Base-by-base conservation (phyloP, 2,329 filamentous ascomycete genomes). In the Colletotrichum echinochloae region DNA sequence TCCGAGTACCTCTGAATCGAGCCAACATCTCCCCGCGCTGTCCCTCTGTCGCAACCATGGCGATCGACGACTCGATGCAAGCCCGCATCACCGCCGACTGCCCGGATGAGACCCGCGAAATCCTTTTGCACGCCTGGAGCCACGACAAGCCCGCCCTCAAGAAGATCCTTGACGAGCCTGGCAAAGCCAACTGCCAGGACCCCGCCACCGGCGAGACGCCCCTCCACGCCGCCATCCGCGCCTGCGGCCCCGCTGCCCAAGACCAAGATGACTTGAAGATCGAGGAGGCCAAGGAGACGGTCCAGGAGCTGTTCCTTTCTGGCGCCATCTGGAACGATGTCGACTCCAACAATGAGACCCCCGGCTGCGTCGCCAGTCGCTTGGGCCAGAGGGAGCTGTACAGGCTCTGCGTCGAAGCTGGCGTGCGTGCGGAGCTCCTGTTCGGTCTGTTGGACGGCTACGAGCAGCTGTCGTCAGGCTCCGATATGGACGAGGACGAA, bases 271-370 rank as follows among this genome's bases (percentile, higher is more conserved):
- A 78, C 33, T 75, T 81, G 63, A 78, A 80, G 33, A 79, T 92
- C 39, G 87, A 90, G 56, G 87, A 88, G 48, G 92, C 90, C 3
- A 86, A 87, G 65, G 88, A 90, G 62, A 91, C 91, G 0, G 84
- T 98, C 5, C 88, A 89, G 74, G 88, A 96, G 77, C 86, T 98
- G 9, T 90, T 98, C 71, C 88, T 95, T 77, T 92, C 92, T 75
- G 96, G 96, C 39, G 96, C 94, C 14, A 98, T 98, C 75, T 99
- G 96, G 96, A 99, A 99, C 82, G 95, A 98, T 79, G 85, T 98
- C 66, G 94, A 98, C 80, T 83, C 85, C 74, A 91, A 93, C 75
- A 88, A 94, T 76, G 95, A 98, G 85, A 98, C 96, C 3, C 94
- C 96, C 0, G 96, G 94, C 9, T 98, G 95, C 79, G 84, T 98